Base-by-base conservation (phyloP, 768 basidiomycete species). In the Serendipita sp. region DNA sequence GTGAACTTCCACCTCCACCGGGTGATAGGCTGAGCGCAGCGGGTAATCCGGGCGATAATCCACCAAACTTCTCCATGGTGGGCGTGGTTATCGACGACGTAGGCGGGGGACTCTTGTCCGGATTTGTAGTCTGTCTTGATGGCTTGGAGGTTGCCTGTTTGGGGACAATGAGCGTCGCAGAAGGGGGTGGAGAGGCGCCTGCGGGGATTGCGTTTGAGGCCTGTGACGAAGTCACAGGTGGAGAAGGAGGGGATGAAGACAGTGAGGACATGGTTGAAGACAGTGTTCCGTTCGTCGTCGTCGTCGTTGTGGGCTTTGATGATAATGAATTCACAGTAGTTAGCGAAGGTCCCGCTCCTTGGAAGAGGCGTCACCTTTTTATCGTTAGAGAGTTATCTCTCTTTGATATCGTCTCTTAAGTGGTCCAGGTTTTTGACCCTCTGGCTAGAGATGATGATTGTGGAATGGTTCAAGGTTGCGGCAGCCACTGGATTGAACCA, bases 11-110 rank as follows among this genome's bases (percentile, higher is more conserved):
- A 48, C 22, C 53, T 22, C 31, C 31, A n/a, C 53, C 53, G 11
- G 53, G 53, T 5, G 53, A 58, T 24, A 58, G 53, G n/a, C 31
- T 58, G 9, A 58, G 30, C 4, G 53, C 53, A 58, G 53, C 53
- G 11, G 53, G 53, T 33, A 58, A 58, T 11, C 53, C 53, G 31
- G 53, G 31, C 4, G 53, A 31, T 24, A 58, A n/a, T 4, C 53
- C 53, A 33, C 22, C 53, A 34, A 5, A 38, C 34, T 38, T 38
- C 7, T 38, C 34, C 17, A 5, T 26, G 53, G 53, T 58, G 17
- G 22, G 53, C 7, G 45, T 7, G 45, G n/a, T 28, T 58, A 11
- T 28, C 11, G 48, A 51, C 48, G 48, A 11, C 26, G 53, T 58
- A 38, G 34, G 5, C 14, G 14, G 34, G 14, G 34, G 34, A 33